phyloP scores from a whole-genome alignment of 2,329 filamentous ascomycete genomes.

The Trichoderma oligosporum region DNA sequence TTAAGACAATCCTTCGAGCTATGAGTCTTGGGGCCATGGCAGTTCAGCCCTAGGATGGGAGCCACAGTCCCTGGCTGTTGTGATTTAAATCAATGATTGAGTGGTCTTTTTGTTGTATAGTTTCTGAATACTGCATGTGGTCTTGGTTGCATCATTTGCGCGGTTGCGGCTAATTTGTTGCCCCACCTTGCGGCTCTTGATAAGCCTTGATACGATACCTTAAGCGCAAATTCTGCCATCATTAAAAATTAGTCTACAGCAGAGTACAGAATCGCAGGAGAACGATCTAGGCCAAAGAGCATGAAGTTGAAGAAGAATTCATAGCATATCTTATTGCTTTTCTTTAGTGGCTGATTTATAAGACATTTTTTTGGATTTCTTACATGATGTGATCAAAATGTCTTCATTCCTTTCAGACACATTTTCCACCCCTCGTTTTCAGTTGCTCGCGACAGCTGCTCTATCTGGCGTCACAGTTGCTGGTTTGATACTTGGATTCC shows the following conservation, averaged over 20 bases:
- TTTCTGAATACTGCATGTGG: background rate
- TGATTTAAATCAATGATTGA: background rate
- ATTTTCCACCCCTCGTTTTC: constrained; percentile 47
- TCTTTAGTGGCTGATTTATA: background rate
- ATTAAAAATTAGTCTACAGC: no score
- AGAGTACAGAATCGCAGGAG: no score
- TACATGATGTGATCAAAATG: constrained; percentile 33
- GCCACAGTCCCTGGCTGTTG: constrained; percentile 14
- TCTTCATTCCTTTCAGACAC: constrained; percentile 44
- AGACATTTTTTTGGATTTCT: background rate
- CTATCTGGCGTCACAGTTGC: constrained; percentile 59
- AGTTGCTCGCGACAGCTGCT: constrained; percentile 68
- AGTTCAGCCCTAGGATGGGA: constrained; percentile 18
- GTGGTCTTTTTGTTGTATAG: background rate
- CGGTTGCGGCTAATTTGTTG: no score
- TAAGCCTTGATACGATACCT: no score
- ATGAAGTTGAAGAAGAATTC: background rate
- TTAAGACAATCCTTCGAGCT: constrained; percentile 31
- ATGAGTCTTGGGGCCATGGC: constrained; percentile 41
- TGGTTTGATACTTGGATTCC: constrained; percentile 58
- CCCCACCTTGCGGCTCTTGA: no score
- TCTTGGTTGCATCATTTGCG: background rate
- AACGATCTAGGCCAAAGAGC: no score
- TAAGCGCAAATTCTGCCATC: no score
- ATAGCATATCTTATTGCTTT: no score